phyloP scores from a whole-genome alignment of 2,329 filamentous ascomycete genomes.

The Cyanodermella asteris region DNA sequence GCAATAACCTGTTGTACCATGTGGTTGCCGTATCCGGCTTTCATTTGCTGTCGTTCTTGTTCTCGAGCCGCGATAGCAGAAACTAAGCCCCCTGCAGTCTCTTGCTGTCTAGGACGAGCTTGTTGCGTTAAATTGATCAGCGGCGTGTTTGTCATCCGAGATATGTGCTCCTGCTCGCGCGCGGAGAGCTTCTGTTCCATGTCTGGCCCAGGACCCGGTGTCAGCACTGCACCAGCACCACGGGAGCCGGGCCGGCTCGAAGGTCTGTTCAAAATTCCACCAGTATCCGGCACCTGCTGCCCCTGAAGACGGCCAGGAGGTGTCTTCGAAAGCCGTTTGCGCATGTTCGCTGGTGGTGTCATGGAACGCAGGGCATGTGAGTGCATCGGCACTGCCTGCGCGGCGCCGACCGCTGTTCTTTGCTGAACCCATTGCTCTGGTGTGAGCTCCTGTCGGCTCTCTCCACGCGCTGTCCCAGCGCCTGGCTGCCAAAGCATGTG shows the following conservation, averaged over 20 bases:
- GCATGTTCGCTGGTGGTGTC: too few relatives aligned
- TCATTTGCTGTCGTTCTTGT: constrained; percentile 51
- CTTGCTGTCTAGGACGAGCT: constrained; percentile 16
- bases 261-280: too few relatives aligned
- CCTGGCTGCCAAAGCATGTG: constrained; percentile 65
- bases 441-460: constrained; percentile 34
- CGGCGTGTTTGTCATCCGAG: constrained; percentile 56
- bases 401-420: constrained; percentile 34
- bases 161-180: constrained; percentile 73
- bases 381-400: too few relatives aligned
- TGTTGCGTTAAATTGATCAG: constrained; percentile 43
- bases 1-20: constrained; percentile 53
- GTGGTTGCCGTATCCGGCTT: constrained; percentile 44
- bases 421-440: constrained; percentile 72
- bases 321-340: too few relatives aligned
- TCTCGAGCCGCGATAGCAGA: constrained; percentile 63
- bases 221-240: constrained; percentile 32
- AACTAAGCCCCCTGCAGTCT: constrained; percentile 40
- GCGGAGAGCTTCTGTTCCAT: too few relatives aligned
- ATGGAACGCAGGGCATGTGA: too few relatives aligned
- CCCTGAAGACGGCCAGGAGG: too few relatives aligned
- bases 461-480: constrained; percentile 22
- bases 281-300: too few relatives aligned
- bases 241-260: too few relatives aligned
- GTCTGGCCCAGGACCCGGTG: constrained; percentile 9